phyloP scores from a whole-genome alignment of 306 rosid species.

The Senna siamea region DNA sequence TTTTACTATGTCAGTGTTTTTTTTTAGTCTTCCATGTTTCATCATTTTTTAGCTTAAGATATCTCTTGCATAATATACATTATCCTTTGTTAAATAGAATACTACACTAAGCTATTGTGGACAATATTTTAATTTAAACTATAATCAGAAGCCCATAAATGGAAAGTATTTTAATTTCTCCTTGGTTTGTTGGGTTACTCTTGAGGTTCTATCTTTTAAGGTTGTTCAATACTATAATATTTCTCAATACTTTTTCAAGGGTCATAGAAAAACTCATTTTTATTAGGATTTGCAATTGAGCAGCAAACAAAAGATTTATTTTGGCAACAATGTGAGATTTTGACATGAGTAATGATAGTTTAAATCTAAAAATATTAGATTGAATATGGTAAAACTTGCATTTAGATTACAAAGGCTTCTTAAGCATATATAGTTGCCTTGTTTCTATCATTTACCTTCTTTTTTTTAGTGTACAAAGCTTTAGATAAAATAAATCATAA shows the following conservation, averaged over 20 bases:
- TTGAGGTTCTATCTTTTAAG: background rate
- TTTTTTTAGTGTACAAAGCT: too few species aligned
- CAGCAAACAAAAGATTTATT: background rate
- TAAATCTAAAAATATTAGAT: too few species aligned
- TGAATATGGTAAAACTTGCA: too few species aligned
- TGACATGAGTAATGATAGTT: background rate
- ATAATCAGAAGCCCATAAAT: too few species aligned
- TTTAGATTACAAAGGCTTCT: too few species aligned
- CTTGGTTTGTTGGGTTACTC: background rate
- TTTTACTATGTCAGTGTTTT: too few species aligned
- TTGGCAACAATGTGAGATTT: slow-evolving; percentile 1
- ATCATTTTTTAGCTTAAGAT: too few species aligned
- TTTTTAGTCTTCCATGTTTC: too few species aligned
- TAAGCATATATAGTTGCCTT: too few species aligned
- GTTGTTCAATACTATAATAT: background rate
- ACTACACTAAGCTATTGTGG: background rate
- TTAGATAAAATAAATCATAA: too few species aligned
- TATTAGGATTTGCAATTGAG: slow-evolving; percentile 24
- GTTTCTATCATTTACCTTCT: too few species aligned
- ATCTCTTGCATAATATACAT: slow-evolving; percentile 10
- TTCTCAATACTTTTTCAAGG: slow-evolving; percentile 35
- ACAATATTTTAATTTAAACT: slow-evolving; percentile 29
- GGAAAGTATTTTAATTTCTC: background rate
- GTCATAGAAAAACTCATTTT: background rate
- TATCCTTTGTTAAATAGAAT: slow-evolving; percentile 25